Evolutionary conservation across 139 green algal species (phyloP).

Genomic region (Chlorella ohadii): DNA sequence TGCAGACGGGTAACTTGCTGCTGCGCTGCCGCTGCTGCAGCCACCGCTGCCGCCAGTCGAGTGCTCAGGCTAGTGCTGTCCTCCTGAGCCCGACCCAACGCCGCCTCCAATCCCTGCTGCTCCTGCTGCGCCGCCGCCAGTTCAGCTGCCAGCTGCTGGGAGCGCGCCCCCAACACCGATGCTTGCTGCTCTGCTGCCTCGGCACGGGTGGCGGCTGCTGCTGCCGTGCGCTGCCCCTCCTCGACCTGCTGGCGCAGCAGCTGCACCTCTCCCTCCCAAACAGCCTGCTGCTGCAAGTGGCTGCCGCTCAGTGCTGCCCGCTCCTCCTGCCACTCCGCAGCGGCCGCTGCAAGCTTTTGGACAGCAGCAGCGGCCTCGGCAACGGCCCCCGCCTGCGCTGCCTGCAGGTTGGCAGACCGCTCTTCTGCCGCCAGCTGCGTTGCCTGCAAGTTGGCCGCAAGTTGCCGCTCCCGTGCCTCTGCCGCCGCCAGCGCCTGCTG

Average conservation of each 20-base stretch:
- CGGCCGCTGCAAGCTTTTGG: not conserved
- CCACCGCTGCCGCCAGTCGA: not conserved
- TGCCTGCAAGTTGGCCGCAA: not conserved
- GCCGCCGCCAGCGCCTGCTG: not conserved
- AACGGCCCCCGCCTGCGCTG: not conserved
- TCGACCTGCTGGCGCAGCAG: not conserved
- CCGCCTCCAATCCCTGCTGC: not conserved
- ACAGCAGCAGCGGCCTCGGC: not conserved
- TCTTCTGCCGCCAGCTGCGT: not conserved
- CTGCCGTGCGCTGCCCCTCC: not conserved
- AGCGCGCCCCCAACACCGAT: not conserved
- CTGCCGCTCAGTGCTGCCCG: not conserved
- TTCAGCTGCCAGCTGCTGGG: not conserved
- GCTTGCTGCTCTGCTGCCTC: not conserved
- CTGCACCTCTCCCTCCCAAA: not conserved
- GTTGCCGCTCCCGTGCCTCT: not conserved
- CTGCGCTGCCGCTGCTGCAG: not conserved
- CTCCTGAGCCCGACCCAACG: not conserved
- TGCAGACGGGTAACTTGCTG: not conserved
- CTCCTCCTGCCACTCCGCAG: not conserved
- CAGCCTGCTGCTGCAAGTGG: not conserved
- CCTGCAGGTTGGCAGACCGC: not conserved
- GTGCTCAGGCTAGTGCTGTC: not conserved
- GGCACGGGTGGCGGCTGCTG: not conserved
- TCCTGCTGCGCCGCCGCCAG: not conserved